Conservation (phyloP, 164 flowering plant genomes). For the Echeveria elegans region DNA sequence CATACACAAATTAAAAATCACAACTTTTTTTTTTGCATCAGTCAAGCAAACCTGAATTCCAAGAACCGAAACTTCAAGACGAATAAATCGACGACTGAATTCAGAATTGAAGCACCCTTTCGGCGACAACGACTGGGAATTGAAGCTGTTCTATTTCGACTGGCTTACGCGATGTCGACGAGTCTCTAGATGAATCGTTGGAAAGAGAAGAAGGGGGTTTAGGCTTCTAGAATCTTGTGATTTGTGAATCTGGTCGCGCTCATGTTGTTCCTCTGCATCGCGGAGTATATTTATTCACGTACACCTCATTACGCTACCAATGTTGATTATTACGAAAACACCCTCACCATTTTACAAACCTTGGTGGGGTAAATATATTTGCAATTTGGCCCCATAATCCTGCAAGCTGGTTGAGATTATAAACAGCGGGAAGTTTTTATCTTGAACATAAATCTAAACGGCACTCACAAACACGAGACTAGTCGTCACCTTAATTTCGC, state of each 20-base stretch:
- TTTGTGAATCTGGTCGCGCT: neutral
- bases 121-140: neutral
- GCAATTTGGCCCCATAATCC: too few relatives aligned
- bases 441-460: too few relatives aligned
- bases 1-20: too few relatives aligned
- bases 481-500: too few relatives aligned
- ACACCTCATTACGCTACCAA: too few relatives aligned
- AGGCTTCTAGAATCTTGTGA: too few relatives aligned
- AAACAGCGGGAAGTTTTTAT: too few relatives aligned
- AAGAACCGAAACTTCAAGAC: neutral
- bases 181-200: neutral
- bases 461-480: too few relatives aligned
- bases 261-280: neutral
- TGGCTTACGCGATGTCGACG: neutral
- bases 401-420: too few relatives aligned
- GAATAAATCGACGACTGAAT: neutral
- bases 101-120: neutral
- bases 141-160: neutral
- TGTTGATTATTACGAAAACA: too few relatives aligned
- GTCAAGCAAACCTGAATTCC: neutral
- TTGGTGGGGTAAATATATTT: too few relatives aligned
- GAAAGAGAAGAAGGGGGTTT: neutral
- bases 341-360: too few relatives aligned
- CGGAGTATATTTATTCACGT: neutral
- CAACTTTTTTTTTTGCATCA: neutral